Percentiles rank a stretch among this genome's conserved stretches.
phyloP scores from a whole-genome alignment of 371 early-diverging fungal genomes.

The Actinomortierella wolfii region DNA sequence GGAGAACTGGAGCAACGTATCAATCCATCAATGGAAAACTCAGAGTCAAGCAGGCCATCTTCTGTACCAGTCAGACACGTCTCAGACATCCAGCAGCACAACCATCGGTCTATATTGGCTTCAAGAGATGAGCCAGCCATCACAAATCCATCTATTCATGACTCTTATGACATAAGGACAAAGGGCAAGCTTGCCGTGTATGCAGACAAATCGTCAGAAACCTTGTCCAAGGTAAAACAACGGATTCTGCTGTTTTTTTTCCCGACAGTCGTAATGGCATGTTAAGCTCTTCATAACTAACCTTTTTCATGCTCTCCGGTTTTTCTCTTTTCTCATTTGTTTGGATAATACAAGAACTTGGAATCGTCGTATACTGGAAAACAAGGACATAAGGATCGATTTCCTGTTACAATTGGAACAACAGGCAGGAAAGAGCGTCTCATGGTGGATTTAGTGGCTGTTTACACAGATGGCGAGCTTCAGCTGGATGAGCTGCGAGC shows the following conservation, averaged over 20 bases:
- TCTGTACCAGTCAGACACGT: background rate
- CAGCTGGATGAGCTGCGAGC: constrained; percentile 28
- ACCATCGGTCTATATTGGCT: too few relatives aligned
- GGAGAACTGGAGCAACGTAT: background rate
- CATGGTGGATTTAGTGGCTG: constrained; percentile 18
- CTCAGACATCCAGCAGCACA: background rate
- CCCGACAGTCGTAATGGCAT: too few relatives aligned
- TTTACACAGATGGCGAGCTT: constrained; percentile 15
- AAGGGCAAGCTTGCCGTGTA: too few relatives aligned
- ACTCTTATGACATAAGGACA: too few relatives aligned
- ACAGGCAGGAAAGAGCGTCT: constrained; percentile 9
- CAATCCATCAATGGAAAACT: background rate
- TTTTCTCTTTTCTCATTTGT: too few relatives aligned
- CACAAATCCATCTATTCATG: background rate
- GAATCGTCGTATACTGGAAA: background rate
- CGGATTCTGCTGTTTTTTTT: too few relatives aligned
- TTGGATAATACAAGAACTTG: background rate
- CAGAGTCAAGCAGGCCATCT: too few relatives aligned
- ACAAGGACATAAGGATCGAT: background rate
- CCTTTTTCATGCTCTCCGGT: too few relatives aligned
- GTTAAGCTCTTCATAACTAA: too few relatives aligned
- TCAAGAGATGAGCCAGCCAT: background rate
- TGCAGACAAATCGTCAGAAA: too few relatives aligned
- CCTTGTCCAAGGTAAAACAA: too few relatives aligned
- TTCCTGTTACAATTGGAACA: constrained; percentile 7